Base-by-base conservation (phyloP, 2,329 filamentous ascomycete species). In the Geoglossum cookeanum region DNA sequence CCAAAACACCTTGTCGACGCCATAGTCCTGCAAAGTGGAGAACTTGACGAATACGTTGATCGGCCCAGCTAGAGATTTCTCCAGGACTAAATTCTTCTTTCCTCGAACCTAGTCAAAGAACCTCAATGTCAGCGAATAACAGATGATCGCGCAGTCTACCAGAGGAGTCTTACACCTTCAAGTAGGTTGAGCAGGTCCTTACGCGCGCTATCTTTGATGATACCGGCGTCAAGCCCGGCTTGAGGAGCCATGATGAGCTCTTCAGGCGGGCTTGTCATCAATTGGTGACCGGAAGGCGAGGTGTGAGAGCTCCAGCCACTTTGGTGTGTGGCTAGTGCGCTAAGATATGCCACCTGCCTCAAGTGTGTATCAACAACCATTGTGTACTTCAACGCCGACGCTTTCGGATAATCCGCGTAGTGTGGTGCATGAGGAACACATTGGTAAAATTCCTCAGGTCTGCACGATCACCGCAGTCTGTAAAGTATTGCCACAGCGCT, bases 51-150 rank as follows among this genome's bases (percentile, higher is more conserved):
- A 84, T 59, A 91, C 78, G 59, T 90, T 88, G 63, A 98, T 79
- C 33, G 90, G 87, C 29, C 91, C 92, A 63, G 91, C 89, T 64
- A 98, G 78, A 64, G 83, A 84, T 70, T 85, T 87, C 69, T 97
- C 91, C 67, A 98, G 84, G 56, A 98, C 86, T 60, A 98, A 76
- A 67, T 96, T 97, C 78, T 98, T 98, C 80, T 97, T 98, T 64
- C 94, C 94, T 68, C 91, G 87, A 62, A 97, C 88, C 92, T 98
- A 58, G 56, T 54, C 55, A 54, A 60, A 59, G 59, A 35, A 35
- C 35, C 7, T 8, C 7, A 44, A 29, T 27, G 29, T 47, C 15
- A 47, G 49, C 22, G 9, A 33, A 35, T 7, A 47, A 32, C 22
- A 22, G 17, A 53, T 1, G 49, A 45, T 27, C 4, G 3, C 15